phyloP scores from a whole-genome alignment of 192 early-diverging fungal species.

The Coemansia sp. region DNA sequence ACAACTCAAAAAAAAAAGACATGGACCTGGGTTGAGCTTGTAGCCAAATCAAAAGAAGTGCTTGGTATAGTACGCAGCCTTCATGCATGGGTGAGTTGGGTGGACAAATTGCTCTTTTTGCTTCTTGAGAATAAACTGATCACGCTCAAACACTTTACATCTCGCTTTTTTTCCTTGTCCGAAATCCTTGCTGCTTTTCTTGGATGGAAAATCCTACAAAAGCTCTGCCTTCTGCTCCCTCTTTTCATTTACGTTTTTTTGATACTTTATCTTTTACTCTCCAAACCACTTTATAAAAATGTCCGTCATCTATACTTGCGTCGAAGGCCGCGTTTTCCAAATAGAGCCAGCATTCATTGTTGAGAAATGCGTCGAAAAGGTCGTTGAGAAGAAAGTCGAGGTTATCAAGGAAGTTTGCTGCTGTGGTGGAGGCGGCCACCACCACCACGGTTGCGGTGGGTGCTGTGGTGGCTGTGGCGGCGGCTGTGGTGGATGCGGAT shows the following conservation, averaged over 20 bases:
- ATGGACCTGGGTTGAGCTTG: background rate
- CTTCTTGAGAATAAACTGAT: background rate
- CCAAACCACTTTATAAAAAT: conserved; percentile 8
- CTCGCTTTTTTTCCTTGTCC: background rate
- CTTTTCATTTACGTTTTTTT: conserved; percentile 1
- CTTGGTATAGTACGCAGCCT: too few relatives aligned
- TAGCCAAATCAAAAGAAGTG: background rate
- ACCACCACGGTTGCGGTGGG: conserved; percentile 14
- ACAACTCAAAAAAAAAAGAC: background rate
- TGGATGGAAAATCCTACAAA: background rate
- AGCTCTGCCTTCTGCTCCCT: background rate
- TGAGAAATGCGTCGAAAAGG: conserved; percentile 53
- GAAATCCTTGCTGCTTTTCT: background rate
- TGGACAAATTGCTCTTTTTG: background rate
- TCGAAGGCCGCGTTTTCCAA: conserved; percentile 45
- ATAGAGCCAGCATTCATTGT: conserved; percentile 46
- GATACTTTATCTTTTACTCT: background rate
- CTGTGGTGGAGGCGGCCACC: conserved; percentile 20
- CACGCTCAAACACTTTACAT: background rate
- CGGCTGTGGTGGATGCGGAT: conserved; percentile 9
- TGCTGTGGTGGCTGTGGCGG: conserved; percentile 6
- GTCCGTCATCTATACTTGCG: conserved; percentile 38
- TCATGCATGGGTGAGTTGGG: background rate
- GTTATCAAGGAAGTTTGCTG: conserved; percentile 47
- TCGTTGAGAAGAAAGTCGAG: conserved; percentile 37